Evolutionary conservation across 352 stramenopile genomes (phyloP).

Genomic region (Phytophthora pluvialis): DNA sequence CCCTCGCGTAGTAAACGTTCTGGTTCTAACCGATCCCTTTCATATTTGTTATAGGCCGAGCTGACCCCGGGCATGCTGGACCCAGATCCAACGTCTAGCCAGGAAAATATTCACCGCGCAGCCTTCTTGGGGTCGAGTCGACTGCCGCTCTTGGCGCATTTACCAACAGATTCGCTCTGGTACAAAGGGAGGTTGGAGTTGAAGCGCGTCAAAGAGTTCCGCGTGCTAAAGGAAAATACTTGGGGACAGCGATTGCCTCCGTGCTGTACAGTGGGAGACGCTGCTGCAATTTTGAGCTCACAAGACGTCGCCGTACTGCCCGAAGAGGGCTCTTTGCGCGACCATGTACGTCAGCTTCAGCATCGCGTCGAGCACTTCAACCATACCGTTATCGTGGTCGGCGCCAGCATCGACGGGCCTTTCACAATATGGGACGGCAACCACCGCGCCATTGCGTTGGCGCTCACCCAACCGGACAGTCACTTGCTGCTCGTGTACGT

Average conservation of each 20-base stretch:
- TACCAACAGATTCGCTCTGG: conserved; percentile 37
- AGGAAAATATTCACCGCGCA: conserved; percentile 38
- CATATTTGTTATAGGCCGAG: conserved; percentile 25
- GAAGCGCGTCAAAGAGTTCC: conserved; percentile 27
- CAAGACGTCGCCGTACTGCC: background rate
- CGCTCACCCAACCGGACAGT: conserved; percentile 15
- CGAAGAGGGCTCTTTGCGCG: conserved; percentile 7
- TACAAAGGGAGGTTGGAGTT: conserved; percentile 34
- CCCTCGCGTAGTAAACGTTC: background rate
- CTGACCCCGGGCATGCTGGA: conserved; percentile 32
- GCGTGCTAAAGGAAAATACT: conserved; percentile 39
- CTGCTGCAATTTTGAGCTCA: conserved; percentile 14
- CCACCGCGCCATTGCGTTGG: conserved; percentile 39
- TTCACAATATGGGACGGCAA: conserved; percentile 54
- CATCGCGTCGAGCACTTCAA: conserved; percentile 39
- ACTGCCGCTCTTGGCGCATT: conserved; percentile 39
- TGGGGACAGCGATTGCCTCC: conserved; percentile 33
- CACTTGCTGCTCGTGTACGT: conserved; percentile 36
- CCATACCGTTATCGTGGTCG: conserved; percentile 36
- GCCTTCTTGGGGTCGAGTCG: conserved; percentile 37
- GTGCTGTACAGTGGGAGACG: conserved; percentile 34
- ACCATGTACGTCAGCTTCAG: conserved; percentile 35
- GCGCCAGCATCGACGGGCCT: conserved; percentile 26
- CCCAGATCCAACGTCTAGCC: conserved; percentile 20
- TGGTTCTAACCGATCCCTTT: conserved; percentile 5